Evolutionary conservation across 768 basidiomycete genomes (phyloP).

Genomic region (Agaricus blazei): DNA sequence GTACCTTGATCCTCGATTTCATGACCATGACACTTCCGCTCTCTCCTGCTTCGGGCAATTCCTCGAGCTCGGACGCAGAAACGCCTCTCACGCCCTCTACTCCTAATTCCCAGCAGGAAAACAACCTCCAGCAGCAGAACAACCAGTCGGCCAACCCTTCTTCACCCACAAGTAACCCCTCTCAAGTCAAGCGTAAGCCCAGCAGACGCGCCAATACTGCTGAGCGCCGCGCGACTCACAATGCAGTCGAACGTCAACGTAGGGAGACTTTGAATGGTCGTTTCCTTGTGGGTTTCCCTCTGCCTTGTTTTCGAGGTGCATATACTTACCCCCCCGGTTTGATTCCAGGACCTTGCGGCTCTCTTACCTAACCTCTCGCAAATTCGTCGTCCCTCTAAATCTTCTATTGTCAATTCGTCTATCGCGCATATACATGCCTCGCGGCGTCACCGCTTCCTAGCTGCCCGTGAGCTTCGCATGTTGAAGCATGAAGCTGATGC

Average conservation of each 20-base stretch:
- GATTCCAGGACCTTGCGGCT: slow-evolving; percentile 77
- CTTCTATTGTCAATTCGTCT: slow-evolving; percentile 93
- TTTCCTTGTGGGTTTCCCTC: slow-evolving; percentile 60
- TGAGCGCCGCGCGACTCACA: slow-evolving; percentile 93
- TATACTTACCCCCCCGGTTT: neutral
- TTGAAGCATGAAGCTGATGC: slow-evolving; percentile 81
- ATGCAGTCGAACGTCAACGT: slow-evolving; percentile 92
- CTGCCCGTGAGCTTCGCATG: slow-evolving; percentile 74
- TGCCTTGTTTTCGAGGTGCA: neutral
- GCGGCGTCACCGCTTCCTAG: slow-evolving; percentile 75
- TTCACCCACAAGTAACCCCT: slow-evolving; percentile 12
- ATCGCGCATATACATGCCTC: slow-evolving; percentile 86
- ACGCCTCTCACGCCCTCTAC: slow-evolving; percentile 44
- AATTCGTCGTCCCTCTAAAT: slow-evolving; percentile 92
- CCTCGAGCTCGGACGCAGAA: slow-evolving; percentile 23
- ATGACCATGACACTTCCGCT: slow-evolving; percentile 9
- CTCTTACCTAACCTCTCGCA: slow-evolving; percentile 88
- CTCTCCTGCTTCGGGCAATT: slow-evolving; percentile 9
- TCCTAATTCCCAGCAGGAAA: slow-evolving; percentile 19
- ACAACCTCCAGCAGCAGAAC: slow-evolving; percentile 2
- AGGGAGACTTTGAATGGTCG: slow-evolving; percentile 90
- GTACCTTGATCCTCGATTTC: neutral
- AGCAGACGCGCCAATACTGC: slow-evolving; percentile 91
- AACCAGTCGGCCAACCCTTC: slow-evolving; percentile 11
- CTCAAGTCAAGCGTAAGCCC: slow-evolving; percentile 73